Conservation (phyloP, 768 basidiomycete species). For the Dentipellis fragilis region DNA sequence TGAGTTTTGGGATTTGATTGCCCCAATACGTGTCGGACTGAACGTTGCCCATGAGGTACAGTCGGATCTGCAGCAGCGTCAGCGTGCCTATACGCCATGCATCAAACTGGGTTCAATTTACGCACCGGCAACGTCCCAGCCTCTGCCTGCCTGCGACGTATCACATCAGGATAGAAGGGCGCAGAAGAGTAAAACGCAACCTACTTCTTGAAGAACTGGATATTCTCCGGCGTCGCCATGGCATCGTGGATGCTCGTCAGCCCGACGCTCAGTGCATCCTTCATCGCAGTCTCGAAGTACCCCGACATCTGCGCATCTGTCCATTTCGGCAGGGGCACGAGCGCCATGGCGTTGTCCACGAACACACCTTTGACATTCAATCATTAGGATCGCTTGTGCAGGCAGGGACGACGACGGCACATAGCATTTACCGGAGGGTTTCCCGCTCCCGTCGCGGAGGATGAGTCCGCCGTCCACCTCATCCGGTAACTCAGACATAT, state of each 20-base stretch:
- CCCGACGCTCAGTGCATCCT: constrained; percentile 67
- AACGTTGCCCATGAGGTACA: constrained; percentile 52
- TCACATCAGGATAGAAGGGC: background rate
- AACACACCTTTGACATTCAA: constrained; percentile 43
- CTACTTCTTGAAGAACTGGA: constrained; percentile 60
- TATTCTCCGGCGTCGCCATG: constrained; percentile 32
- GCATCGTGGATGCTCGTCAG: constrained; percentile 89
- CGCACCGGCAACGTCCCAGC: constrained; percentile 59
- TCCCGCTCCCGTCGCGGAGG: constrained; percentile 46
- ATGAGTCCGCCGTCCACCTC: constrained; percentile 67
- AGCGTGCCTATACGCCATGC: no score
- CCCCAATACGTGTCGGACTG: constrained; percentile 25
- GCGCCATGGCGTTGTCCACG: constrained; percentile 79
- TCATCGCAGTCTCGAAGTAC: constrained; percentile 57
- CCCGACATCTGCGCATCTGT: constrained; percentile 41
- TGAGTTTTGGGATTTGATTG: constrained; percentile 19
- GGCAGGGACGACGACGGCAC: background rate
- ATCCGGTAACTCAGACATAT: constrained; percentile 51
- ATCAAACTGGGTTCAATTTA: no score
- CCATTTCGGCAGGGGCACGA: constrained; percentile 61
- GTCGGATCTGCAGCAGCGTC: constrained; percentile 32
- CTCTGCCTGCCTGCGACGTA: constrained; percentile 49
- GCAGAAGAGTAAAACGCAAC: constrained; percentile 12
- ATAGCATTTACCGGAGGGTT: constrained; percentile 52
- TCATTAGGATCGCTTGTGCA: background rate